Evolutionary conservation across 306 rosid genomes (phyloP).

Genomic region (Pyrus bretschneideri): DNA sequence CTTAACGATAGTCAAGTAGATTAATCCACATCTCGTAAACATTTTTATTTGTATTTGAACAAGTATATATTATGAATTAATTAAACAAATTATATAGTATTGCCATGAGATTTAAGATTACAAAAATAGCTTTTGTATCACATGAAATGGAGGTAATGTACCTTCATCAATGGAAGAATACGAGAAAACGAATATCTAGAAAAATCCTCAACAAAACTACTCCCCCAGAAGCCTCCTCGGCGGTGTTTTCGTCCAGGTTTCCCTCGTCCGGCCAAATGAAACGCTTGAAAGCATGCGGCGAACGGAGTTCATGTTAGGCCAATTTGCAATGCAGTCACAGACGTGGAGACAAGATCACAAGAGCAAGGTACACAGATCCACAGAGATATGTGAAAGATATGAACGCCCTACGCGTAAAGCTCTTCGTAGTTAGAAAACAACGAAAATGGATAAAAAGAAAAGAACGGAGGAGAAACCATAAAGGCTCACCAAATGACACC

Average conservation of each 20-base stretch:
- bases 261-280: conserved; percentile 60
- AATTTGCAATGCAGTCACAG: conserved; percentile 22
- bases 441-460: neutral
- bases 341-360: conserved; percentile 51
- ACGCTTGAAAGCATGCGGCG: conserved; percentile 75
- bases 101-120: neutral
- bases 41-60: too few relatives aligned
- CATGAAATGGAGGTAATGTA: neutral
- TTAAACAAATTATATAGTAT: neutral
- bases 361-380: conserved; percentile 54
- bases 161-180: conserved; percentile 49
- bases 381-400: conserved; percentile 50
- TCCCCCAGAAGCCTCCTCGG: conserved; percentile 42
- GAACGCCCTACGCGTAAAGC: conserved; percentile 38
- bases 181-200: conserved; percentile 56
- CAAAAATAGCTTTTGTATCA: neutral
- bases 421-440: conserved; percentile 2
- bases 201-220: conserved; percentile 44
- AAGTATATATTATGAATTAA: neutral
- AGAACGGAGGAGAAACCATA: neutral
- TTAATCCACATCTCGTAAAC: neutral
- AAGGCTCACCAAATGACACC: conserved; percentile 57
- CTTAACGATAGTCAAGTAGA: too few relatives aligned
- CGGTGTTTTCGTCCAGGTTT: conserved; percentile 63
- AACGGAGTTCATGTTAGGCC: conserved; percentile 74